phyloP scores from a whole-genome alignment of 2,329 filamentous ascomycete species.

The Aschersonia sp. region DNA sequence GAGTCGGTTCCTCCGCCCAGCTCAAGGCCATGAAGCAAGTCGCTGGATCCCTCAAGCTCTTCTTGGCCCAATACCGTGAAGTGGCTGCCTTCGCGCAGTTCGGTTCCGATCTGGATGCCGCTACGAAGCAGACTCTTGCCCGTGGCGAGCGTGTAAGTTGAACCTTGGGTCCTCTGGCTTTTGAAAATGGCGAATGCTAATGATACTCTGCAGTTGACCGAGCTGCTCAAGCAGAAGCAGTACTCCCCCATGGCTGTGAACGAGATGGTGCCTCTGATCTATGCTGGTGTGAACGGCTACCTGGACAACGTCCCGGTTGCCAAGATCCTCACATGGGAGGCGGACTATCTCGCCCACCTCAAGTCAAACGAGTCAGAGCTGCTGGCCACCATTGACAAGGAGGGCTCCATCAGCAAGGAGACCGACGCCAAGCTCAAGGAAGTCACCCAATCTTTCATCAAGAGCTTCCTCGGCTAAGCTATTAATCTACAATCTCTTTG shows the following conservation, averaged over 20 bases:
- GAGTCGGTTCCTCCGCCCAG: slow-evolving; percentile 98
- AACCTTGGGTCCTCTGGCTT: neutral
- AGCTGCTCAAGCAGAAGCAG: slow-evolving; percentile 99
- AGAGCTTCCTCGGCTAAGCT: slow-evolving; percentile 64
- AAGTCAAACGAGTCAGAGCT: slow-evolving; percentile 80
- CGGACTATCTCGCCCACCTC: slow-evolving; percentile 85
- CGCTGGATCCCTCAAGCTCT: slow-evolving; percentile 97
- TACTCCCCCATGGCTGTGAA: slow-evolving; percentile 97
- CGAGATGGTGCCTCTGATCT: slow-evolving; percentile 99
- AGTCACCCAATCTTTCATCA: slow-evolving; percentile 67
- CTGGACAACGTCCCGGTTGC: slow-evolving; percentile 76
- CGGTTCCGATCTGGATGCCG: slow-evolving; percentile 97
- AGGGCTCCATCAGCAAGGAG: slow-evolving; percentile 92
- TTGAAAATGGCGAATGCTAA: neutral
- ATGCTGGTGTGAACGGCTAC: slow-evolving; percentile 94
- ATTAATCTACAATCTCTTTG: slow-evolving; percentile 12
- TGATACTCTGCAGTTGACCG: slow-evolving; percentile 48
- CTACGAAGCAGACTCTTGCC: slow-evolving; percentile 95
- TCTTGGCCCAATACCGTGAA: slow-evolving; percentile 99
- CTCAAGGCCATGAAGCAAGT: slow-evolving; percentile 99
- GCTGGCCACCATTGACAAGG: slow-evolving; percentile 78
- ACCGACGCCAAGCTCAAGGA: slow-evolving; percentile 73
- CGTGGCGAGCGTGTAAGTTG: slow-evolving; percentile 89
- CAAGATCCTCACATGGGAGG: slow-evolving; percentile 90
- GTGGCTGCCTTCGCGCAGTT: slow-evolving; percentile 99